Evolutionary conservation across 305 asterid species (phyloP), one percentile per base, ranked within the genome.

Genomic region (Rubia occidens): DNA sequence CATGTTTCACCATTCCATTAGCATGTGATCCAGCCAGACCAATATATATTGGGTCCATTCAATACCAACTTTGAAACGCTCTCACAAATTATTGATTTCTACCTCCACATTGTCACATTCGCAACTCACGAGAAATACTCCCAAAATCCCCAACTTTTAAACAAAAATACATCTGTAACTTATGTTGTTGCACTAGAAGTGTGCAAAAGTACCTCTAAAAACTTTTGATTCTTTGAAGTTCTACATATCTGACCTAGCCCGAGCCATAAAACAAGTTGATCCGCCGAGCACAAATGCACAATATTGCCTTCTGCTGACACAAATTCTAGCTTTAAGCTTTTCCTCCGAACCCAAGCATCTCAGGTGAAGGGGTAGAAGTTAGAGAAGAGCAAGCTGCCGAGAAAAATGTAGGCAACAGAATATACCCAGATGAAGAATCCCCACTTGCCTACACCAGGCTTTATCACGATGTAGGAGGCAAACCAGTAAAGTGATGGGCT

Each of bases 291-390:
- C 37, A 32, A 32, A 32, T 3, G 17, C 17, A 45, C 13, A 45
- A 45, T 45, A 45, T 45, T 17, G 2, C 21, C 58, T 15, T 51
- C 10, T 15, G 58, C 58, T 51, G 10, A 17, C 10, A 17, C 21
- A 17, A 17, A 51, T 17, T 15, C 56, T 45, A 45, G 17, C 4
- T 13, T 47, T 11, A 47, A 14, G 54, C 37, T n/a, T 62, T 26
- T 43, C 37, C 20, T 0, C 7, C 3, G 42, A 65, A 24, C 18
- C 29, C 42, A 44, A 44, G 58, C 21, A 51, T 60, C 76, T 93
- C 84, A 94, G 74, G 99, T 94, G 77, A 94, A 94, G 61, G 99
- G 99, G 71, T 94, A 94, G 83, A 94, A 94, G 78, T 94, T 94
- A 42, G 96, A 89, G 87, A 94, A 94, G 65, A 94, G 96, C 69